Evolutionary conservation across 192 early-diverging fungal species (phyloP).

Genomic region (Backusella liffmaniae): DNA sequence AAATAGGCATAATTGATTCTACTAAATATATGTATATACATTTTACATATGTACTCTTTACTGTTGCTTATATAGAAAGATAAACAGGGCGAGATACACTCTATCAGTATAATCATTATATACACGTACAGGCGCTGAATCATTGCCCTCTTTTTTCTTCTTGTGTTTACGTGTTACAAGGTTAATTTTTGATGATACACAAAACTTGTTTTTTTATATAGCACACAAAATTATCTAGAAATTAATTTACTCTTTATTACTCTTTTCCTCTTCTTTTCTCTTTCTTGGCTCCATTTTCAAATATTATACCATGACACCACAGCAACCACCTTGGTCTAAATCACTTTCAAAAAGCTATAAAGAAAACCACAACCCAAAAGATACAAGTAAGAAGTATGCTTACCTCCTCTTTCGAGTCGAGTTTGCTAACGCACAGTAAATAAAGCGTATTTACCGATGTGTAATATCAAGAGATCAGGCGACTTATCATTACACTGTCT

Average conservation of each 20-base stretch:
- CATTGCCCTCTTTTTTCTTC: neutral
- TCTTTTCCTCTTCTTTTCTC: neutral
- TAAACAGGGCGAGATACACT: neutral
- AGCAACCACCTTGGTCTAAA: slow-evolving; percentile 23
- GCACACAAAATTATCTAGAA: neutral
- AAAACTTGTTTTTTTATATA: slow-evolving; percentile 1
- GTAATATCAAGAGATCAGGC: slow-evolving; percentile 41
- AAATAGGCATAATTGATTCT: neutral
- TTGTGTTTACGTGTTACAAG: neutral
- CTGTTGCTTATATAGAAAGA: neutral
- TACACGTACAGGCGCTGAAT: neutral
- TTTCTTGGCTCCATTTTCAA: neutral
- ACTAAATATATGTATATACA: neutral
- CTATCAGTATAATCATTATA: neutral
- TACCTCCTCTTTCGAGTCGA: neutral
- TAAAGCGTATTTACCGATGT: slow-evolving; percentile 34
- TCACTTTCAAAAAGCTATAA: slow-evolving; percentile 33
- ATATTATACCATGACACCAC: neutral
- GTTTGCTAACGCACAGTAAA: neutral
- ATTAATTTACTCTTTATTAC: neutral
- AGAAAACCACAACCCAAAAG: slow-evolving; percentile 21
- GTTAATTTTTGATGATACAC: neutral
- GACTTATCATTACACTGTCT: slow-evolving; percentile 56
- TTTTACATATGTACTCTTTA: neutral
- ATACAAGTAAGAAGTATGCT: neutral